Evolutionary conservation across 2,329 filamentous ascomycete genomes (phyloP).

Genomic region (Phaeosphaeria sp.): DNA sequence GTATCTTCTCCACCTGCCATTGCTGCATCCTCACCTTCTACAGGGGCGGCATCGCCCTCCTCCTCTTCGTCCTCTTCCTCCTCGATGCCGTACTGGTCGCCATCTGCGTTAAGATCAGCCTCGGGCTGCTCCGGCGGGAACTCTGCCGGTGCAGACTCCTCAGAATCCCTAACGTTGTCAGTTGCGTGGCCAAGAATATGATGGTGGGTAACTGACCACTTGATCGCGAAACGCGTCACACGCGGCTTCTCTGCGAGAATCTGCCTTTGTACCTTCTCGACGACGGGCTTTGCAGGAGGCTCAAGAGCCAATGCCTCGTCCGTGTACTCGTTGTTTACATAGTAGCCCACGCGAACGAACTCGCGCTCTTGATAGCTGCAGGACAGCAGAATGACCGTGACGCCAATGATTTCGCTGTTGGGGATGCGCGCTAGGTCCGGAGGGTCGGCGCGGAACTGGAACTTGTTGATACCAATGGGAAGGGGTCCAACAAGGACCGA

Average conservation of each 20-base stretch:
- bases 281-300: conserved; percentile 87
- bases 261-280: conserved; percentile 91
- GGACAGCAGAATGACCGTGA: conserved; percentile 94
- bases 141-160: conserved; percentile 92
- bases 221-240: conserved; percentile 97
- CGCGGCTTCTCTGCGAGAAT: conserved; percentile 96
- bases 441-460: conserved; percentile 93
- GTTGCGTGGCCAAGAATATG: conserved; percentile 5
- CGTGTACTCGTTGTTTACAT: conserved; percentile 99
- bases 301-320: conserved; percentile 87
- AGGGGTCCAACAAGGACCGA: conserved; percentile 97
- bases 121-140: conserved; percentile 98
- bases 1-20: conserved; percentile 74
- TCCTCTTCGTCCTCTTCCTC: conserved; percentile 76
- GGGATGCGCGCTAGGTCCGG: conserved; percentile 91
- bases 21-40: conserved; percentile 70
- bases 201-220: conserved; percentile 72
- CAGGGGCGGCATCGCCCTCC: conserved; percentile 61
- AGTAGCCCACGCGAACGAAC: conserved; percentile 98
- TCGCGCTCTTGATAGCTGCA: conserved; percentile 96
- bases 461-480: conserved; percentile 97
- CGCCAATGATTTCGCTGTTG: conserved; percentile 91
- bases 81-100: conserved; percentile 86
- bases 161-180: conserved; percentile 79
- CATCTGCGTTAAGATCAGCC: conserved; percentile 85